phyloP scores from a whole-genome alignment of 140 eudicot species.

The Bidens hawaiensis region DNA sequence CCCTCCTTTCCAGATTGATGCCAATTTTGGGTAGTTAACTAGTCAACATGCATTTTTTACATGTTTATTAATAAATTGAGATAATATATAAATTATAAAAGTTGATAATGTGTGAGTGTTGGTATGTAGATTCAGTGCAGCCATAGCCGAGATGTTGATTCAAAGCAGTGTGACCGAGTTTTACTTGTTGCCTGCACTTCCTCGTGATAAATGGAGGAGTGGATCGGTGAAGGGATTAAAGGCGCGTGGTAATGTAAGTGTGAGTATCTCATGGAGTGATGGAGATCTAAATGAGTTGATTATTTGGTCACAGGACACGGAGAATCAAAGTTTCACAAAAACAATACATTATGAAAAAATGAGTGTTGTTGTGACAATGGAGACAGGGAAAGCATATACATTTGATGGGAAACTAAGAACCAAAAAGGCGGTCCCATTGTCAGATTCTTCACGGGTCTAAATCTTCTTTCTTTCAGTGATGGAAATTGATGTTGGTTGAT shows the following conservation, averaged over 20 bases:
- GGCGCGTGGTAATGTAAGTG: slow-evolving; percentile 67
- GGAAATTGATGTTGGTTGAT: background rate
- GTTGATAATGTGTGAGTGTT: background rate
- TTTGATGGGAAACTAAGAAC: slow-evolving; percentile 40
- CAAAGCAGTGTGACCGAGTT: slow-evolving; percentile 63
- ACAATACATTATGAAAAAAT: slow-evolving; percentile 50
- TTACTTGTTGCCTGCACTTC: slow-evolving; percentile 77
- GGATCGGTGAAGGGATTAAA: slow-evolving; percentile 70
- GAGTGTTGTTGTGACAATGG: slow-evolving; percentile 31
- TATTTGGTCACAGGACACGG: slow-evolving; percentile 27
- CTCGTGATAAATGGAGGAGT: slow-evolving; percentile 65
- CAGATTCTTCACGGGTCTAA: background rate
- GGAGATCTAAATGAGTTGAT: slow-evolving; percentile 59
- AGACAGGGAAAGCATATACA: slow-evolving; percentile 49
- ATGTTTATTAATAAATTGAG: background rate
- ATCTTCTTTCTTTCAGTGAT: too few relatives aligned
- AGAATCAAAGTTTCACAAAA: slow-evolving; percentile 21
- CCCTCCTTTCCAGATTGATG: slow-evolving; percentile 94
- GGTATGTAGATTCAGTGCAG: slow-evolving; percentile 60
- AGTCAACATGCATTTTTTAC: background rate
- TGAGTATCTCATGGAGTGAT: slow-evolving; percentile 59
- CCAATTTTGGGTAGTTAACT: slow-evolving; percentile 63
- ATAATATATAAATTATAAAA: too few relatives aligned
- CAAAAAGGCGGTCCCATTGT: slow-evolving; percentile 26
- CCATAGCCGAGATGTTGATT: slow-evolving; percentile 82